Evolutionary conservation across 176 grass and related monocot species (phyloP).

Genomic region (Musa troglodytarum): DNA sequence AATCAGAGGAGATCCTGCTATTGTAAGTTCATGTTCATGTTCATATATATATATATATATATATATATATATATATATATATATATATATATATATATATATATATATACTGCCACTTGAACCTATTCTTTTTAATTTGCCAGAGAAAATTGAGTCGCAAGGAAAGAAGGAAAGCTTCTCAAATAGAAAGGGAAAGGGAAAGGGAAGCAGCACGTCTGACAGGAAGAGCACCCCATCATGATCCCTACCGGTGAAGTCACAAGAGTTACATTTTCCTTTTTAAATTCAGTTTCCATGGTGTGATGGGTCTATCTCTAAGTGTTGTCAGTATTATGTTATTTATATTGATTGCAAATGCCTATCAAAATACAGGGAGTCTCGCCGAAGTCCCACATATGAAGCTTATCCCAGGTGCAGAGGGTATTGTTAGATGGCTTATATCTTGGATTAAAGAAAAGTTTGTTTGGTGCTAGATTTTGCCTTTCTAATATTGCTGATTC

Average conservation of each 20-base stretch:
- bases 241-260: slow-evolving; percentile 68
- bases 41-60: slow-evolving; percentile 3
- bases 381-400: slow-evolving; percentile 92
- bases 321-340: not conserved
- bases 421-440: slow-evolving; percentile 18
- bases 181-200: slow-evolving; percentile 85
- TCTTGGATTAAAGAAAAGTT: not conserved
- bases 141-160: slow-evolving; percentile 94
- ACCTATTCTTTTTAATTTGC: not conserved
- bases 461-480: not conserved
- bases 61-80: slow-evolving; percentile 21
- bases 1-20: slow-evolving; percentile 89
- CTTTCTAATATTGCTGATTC: slow-evolving; percentile 17
- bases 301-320: not conserved
- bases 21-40: slow-evolving; percentile 42
- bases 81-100: slow-evolving; percentile 21
- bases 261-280: not conserved
- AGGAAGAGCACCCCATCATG: slow-evolving; percentile 66
- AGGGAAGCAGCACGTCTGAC: slow-evolving; percentile 51
- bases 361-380: slow-evolving; percentile 57
- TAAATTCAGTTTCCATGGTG: too few species aligned
- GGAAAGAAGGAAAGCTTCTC: slow-evolving; percentile 96
- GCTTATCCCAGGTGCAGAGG: slow-evolving; percentile 77
- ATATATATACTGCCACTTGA: not conserved
- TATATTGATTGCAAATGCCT: slow-evolving; percentile 1